A percentile compares a stretch with the other conserved stretches of the same genome.
Conservation (phyloP, 129 eudicot genomes). For the Artemisia tridentata region DNA sequence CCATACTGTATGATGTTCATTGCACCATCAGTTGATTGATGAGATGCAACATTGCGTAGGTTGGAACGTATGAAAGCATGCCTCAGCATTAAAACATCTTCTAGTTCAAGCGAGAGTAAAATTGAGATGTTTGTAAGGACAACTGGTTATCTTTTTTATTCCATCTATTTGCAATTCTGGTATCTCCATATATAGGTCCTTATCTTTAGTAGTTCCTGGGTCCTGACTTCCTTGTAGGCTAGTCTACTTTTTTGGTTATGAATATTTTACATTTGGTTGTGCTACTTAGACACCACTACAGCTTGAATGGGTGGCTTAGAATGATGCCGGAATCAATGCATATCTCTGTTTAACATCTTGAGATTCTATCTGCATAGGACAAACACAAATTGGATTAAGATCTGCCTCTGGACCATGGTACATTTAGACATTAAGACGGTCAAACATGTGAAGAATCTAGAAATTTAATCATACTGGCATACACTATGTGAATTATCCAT, state of each 20-base stretch:
- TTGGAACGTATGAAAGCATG: not conserved
- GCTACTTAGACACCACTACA: not conserved
- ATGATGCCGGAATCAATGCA: not conserved
- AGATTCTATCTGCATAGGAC: too few species aligned
- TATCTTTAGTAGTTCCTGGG: not conserved
- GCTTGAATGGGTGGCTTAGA: not conserved
- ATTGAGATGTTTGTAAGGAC: not conserved
- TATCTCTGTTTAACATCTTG: not conserved
- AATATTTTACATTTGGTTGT: not conserved
- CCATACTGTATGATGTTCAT: not conserved
- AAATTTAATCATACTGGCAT: too few species aligned
- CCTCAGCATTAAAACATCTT: not conserved
- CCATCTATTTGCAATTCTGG: not conserved
- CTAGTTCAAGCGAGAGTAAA: not conserved
- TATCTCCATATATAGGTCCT: not conserved
- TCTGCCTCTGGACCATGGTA: too few species aligned
- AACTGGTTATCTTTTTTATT: not conserved
- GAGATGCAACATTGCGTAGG: not conserved
- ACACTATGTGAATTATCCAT: too few species aligned
- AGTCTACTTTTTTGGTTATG: not conserved
- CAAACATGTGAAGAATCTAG: too few species aligned
- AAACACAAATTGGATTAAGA: too few species aligned
- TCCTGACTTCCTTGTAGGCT: not conserved
- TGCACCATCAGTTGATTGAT: not conserved
- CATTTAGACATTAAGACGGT: too few species aligned